phyloP scores from a whole-genome alignment of 2,329 filamentous ascomycete species.

The Aspergillus caelatus region DNA sequence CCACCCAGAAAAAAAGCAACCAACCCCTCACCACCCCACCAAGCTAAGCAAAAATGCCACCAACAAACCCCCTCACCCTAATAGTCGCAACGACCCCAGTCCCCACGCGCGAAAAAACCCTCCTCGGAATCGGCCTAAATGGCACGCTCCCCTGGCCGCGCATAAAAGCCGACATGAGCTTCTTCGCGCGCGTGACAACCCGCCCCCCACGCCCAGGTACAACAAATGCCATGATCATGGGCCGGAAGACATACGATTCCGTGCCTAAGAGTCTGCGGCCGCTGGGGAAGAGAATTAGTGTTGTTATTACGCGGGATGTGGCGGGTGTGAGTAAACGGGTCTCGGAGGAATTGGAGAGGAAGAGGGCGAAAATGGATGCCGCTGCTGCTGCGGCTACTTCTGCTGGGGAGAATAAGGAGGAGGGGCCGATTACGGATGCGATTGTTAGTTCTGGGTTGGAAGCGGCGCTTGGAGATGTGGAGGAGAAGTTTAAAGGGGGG shows the following conservation, averaged over 20 bases:
- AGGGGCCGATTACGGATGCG: slow-evolving; percentile 34
- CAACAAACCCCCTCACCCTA: slow-evolving; percentile 70
- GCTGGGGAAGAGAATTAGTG: slow-evolving; percentile 76
- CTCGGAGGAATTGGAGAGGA: slow-evolving; percentile 37
- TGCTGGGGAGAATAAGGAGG: slow-evolving; percentile 3
- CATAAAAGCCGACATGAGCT: slow-evolving; percentile 88
- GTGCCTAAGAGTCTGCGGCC: slow-evolving; percentile 80
- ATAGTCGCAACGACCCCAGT: slow-evolving; percentile 83
- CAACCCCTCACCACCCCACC: neutral
- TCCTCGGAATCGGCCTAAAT: slow-evolving; percentile 81
- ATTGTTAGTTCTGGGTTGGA: slow-evolving; percentile 63
- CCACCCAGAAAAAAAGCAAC: neutral
- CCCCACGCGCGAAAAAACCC: slow-evolving; percentile 59
- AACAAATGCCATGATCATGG: slow-evolving; percentile 87
- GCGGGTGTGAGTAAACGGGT: slow-evolving; percentile 36
- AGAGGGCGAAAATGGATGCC: slow-evolving; percentile 23
- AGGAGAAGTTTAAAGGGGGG: slow-evolving; percentile 26
- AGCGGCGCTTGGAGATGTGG: slow-evolving; percentile 54
- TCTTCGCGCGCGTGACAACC: slow-evolving; percentile 89
- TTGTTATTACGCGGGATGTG: slow-evolving; percentile 69
- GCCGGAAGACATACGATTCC: slow-evolving; percentile 93
- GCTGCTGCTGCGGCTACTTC: slow-evolving; percentile 6
- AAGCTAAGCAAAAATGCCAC: slow-evolving; percentile 22
- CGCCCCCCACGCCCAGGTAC: slow-evolving; percentile 43
- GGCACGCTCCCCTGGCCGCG: slow-evolving; percentile 87